These are phyloP conservation scores for Athelia sp. DNA, from an alignment of 1,284 basidiomycete genomes.

Conservation along the genomic window DNA sequence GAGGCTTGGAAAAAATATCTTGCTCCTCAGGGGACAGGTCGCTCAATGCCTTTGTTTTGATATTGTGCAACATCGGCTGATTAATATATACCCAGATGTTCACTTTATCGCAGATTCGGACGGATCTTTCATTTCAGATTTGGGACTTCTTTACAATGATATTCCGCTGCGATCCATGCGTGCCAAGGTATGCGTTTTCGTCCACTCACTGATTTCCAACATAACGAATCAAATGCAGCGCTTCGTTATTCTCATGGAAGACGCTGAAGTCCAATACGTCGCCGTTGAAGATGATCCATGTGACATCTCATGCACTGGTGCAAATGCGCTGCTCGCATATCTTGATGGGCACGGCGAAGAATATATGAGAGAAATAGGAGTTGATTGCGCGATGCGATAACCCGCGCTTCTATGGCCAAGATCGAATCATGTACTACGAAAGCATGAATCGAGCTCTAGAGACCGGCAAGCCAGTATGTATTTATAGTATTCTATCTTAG, in stretches of 20 bases:
- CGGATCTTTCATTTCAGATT: conserved; percentile 38
- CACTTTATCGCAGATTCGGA: conserved; percentile 56
- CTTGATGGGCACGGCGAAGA: conserved; percentile 18
- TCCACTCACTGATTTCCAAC: background rate
- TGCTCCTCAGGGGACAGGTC: conserved; percentile 34
- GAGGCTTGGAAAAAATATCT: conserved; percentile 58
- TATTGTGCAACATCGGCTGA: too few species aligned
- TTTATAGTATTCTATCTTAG: too few species aligned
- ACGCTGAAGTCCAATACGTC: conserved; percentile 47
- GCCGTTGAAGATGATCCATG: conserved; percentile 55
- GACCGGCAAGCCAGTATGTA: too few species aligned
- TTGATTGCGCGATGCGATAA: too few species aligned
- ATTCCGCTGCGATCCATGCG: conserved; percentile 48
- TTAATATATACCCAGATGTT: conserved; percentile 26
- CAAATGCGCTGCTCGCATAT: conserved; percentile 51
- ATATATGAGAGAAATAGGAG: too few species aligned
- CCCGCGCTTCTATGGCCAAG: too few species aligned
- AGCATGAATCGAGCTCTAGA: too few species aligned
- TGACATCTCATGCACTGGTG: conserved; percentile 53
- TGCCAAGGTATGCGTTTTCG: conserved; percentile 37
- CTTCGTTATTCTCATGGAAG: conserved; percentile 36
- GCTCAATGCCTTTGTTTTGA: too few species aligned
- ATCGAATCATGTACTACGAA: too few species aligned
- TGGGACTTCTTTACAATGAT: conserved; percentile 56
- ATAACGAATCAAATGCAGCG: conserved; percentile 29